Percentiles rank a stretch among this genome's conserved stretches.
Evolutionary conservation across 2,329 filamentous ascomycete species (phyloP).

Genomic region (Sarocladiaceae sp.): DNA sequence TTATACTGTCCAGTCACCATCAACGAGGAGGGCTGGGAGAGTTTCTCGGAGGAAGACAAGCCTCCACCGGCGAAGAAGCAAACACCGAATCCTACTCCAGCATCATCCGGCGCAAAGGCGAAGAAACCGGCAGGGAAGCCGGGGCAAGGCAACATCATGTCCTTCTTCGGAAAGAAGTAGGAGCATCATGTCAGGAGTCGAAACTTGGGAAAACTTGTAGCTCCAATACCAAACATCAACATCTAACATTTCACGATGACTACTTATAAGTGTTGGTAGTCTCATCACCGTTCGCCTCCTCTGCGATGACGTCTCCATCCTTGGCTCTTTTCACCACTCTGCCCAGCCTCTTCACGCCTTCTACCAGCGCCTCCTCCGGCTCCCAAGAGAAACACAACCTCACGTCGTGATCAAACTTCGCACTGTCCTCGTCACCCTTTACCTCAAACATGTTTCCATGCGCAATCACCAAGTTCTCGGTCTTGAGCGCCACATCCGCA

Average conservation of each 20-base stretch:
- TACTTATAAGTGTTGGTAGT: not conserved
- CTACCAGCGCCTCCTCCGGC: conserved; percentile 55
- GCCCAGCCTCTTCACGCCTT: conserved; percentile 61
- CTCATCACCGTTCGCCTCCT: conserved; percentile 6
- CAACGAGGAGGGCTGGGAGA: conserved; percentile 82
- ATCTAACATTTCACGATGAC: not conserved
- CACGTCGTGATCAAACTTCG: conserved; percentile 53
- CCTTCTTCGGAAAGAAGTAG: conserved; percentile 81
- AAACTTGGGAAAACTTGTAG: not conserved
- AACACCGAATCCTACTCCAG: conserved; percentile 38
- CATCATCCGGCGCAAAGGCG: conserved; percentile 41
- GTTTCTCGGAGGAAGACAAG: conserved; percentile 84
- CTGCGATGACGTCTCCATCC: conserved; percentile 14
- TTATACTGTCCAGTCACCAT: conserved; percentile 59
- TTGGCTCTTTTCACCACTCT: conserved; percentile 32
- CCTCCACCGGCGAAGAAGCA: conserved; percentile 44
- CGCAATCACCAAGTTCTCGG: conserved; percentile 63
- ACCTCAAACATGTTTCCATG: conserved; percentile 66
- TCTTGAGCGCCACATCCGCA: conserved; percentile 48
- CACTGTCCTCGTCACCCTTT: conserved; percentile 44
- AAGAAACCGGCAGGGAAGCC: conserved; percentile 54
- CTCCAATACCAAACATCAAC: no score
- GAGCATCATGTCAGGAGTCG: no score
- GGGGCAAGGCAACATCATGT: conserved; percentile 79
- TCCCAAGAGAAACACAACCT: conserved; percentile 71